These are phyloP conservation scores for Cutaneotrichosporon cutaneum DNA, from an alignment of 1,284 basidiomycete genomes.

Conservation along the genomic window DNA sequence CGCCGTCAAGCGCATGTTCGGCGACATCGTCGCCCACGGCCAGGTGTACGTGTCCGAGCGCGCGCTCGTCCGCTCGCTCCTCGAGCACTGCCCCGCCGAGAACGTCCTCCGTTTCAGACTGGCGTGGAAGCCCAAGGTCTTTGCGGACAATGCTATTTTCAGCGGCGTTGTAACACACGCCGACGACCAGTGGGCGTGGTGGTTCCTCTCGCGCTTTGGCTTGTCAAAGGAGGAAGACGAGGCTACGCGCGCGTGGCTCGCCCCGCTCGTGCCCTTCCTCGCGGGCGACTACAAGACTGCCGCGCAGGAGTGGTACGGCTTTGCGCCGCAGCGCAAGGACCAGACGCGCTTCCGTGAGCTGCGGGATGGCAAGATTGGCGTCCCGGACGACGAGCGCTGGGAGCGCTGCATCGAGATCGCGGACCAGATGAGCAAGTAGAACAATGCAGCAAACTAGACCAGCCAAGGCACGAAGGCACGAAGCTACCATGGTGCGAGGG, in stretches of 20 bases:
- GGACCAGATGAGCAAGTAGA: neutral
- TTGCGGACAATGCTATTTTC: conserved; percentile 4
- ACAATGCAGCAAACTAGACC: neutral
- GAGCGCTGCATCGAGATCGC: conserved; percentile 26
- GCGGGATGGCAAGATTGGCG: conserved; percentile 19
- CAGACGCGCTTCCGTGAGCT: conserved; percentile 19
- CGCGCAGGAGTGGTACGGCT: conserved; percentile 27
- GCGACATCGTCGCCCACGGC: conserved; percentile 30
- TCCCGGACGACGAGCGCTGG: conserved; percentile 32
- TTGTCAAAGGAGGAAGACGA: conserved; percentile 18
- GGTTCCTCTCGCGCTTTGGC: conserved; percentile 27
- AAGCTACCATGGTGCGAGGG: no score
- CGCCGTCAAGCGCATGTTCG: conserved; percentile 23
- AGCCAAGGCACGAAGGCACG: neutral
- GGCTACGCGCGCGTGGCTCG: conserved; percentile 22
- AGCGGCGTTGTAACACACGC: conserved; percentile 25
- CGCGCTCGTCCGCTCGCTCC: conserved; percentile 22
- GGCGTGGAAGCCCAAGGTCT: conserved; percentile 18
- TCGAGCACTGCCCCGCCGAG: conserved; percentile 22
- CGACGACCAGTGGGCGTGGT: conserved; percentile 32
- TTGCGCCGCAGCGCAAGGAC: conserved; percentile 5
- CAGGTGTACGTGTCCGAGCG: conserved; percentile 30
- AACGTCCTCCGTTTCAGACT: conserved; percentile 28
- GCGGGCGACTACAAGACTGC: conserved; percentile 19
- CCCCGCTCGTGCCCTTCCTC: conserved; percentile 24